Percentiles rank a stretch among this genome's conserved stretches.
These are phyloP conservation scores for Tulasnella sp. DNA, from an alignment of 768 basidiomycete species.

Conservation along the genomic window DNA sequence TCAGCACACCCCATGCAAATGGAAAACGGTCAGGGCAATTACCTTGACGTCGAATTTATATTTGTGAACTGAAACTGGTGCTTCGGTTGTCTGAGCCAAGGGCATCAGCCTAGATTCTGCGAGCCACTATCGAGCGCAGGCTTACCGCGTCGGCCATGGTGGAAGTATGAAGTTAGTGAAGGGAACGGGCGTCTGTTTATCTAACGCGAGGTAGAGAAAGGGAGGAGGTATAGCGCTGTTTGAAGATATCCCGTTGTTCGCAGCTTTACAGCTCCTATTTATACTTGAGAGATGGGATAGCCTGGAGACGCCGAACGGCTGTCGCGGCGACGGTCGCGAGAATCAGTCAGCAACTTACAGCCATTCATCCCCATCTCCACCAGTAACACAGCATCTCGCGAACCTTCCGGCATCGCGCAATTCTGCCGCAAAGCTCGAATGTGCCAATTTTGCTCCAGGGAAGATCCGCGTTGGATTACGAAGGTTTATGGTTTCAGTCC, in stretches of 20 bases:
- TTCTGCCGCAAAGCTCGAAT: neutral
- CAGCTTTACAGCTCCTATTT: neutral
- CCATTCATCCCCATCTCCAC: neutral
- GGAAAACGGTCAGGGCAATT: constrained; percentile 15
- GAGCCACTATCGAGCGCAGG: neutral
- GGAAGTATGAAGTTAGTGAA: neutral
- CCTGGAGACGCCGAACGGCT: neutral
- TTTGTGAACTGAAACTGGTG: constrained; percentile 37
- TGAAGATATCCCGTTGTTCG: neutral
- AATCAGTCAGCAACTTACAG: neutral
- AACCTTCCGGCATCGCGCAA: neutral
- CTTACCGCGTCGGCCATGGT: neutral
- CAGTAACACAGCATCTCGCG: neutral
- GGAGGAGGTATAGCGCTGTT: neutral
- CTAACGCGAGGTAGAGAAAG: neutral
- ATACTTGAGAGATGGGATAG: neutral
- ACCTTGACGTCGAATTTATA: constrained; percentile 88
- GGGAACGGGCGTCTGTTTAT: neutral
- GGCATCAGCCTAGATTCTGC: neutral
- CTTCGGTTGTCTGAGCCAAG: neutral
- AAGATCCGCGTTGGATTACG: neutral
- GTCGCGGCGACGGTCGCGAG: neutral
- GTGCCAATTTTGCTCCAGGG: neutral
- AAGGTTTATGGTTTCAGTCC: neutral
- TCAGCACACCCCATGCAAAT: neutral